A percentile compares a stretch with the other conserved stretches of the same genome.
Conservation (phyloP, 2,329 filamentous ascomycete genomes). For the Neopestalotiopsis sp. region DNA sequence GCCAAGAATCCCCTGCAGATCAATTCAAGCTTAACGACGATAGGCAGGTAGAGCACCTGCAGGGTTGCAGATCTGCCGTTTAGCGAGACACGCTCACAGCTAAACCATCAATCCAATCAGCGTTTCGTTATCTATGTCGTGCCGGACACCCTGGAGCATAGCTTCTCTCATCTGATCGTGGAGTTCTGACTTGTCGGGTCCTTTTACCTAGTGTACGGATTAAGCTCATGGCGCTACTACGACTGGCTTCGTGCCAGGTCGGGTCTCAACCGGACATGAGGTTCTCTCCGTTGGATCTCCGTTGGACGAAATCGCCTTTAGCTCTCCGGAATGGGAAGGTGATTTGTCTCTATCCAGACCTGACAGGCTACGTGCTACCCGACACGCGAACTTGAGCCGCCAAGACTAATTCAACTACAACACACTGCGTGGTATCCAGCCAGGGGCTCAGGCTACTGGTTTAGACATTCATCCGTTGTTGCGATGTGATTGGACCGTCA, state of each 20-base stretch:
- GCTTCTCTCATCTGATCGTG: not conserved
- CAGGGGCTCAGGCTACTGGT: slow-evolving; percentile 7
- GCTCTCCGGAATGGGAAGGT: slow-evolving; percentile 12
- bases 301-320: not conserved
- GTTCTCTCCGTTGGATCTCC: not conserved
- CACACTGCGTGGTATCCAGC: not conserved
- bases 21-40: slow-evolving; percentile 16
- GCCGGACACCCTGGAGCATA: slow-evolving; percentile 4
- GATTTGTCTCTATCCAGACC: not conserved
- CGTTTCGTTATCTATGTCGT: not conserved
- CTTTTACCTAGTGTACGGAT: not conserved
- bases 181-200: not conserved
- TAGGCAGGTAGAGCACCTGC: slow-evolving; percentile 14
- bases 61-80: slow-evolving; percentile 17
- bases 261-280: not conserved
- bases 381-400: slow-evolving; percentile 4
- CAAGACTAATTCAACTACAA: slow-evolving; percentile 13
- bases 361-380: not conserved
- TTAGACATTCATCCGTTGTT: slow-evolving; percentile 8
- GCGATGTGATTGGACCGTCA: not conserved
- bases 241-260: not conserved
- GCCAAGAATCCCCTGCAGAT: not conserved
- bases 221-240: not conserved
- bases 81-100: slow-evolving; percentile 8
- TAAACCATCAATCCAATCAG: not conserved